Evolutionary conservation across 768 basidiomycete genomes (phyloP), one percentile per base, ranked within the genome.

Genomic region (Macrolepiota dolichaula): DNA sequence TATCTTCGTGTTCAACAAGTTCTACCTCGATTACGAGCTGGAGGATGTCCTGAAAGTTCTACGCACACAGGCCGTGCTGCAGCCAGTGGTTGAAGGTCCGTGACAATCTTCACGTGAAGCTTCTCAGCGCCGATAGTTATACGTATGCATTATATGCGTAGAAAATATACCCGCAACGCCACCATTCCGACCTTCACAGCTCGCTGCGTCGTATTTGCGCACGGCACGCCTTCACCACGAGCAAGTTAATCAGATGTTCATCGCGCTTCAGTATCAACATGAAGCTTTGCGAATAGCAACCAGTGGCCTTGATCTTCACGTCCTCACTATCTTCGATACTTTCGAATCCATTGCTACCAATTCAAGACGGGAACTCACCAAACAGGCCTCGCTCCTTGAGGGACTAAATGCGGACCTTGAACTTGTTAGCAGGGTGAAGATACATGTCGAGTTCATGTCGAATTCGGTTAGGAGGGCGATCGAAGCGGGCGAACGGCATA

Each of bases 1-100:
- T 6, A 88, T 94, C 62, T 94, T 84, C 67, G 89, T 94, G 4
- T 94, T 91, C 74, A 94, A 93, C 74, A 92, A 91, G 68, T 77
- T 83, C 67, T 90, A 89, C 67, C 80, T 94, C 38, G 90, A 91
- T 64, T 77, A 85, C 47, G 85, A 88, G 53, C 58, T 89, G 29
- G 83, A 87, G 1, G 81, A 88, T 46, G 86, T 91, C 25, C 71
- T 92, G 15, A 77, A 72, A n/a, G 80, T 84, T 44, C 80, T 94
- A n/a, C 79, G 74, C 15, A 76, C 85, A 17, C 81, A 86, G 47
- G 77, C 89, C 2, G 78, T 80, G 17, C 67, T 90, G 24, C 88
- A 91, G 64, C 85, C 87, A n/a, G 79, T 83, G 17, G 82, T 90
- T 63, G 88, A 91, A 74, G 88, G 91, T 89, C 60, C 57, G 77